phyloP scores from a whole-genome alignment of 1,284 basidiomycete genomes.

The Fomitopsis schrenkii region DNA sequence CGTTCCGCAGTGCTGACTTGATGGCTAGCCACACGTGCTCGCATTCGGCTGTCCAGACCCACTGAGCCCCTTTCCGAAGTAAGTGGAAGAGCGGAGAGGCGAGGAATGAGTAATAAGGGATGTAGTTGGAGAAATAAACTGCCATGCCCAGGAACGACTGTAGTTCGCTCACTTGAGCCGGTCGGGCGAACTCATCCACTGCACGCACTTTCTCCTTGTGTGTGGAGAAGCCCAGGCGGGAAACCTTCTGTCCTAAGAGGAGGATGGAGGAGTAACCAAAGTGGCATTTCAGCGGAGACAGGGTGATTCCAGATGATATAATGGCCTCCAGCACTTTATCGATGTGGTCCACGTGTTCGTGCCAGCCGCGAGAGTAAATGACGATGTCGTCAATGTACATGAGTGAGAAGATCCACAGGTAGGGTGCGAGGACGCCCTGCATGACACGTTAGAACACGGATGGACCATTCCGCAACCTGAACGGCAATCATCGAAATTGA shows the following conservation, averaged over 20 bases:
- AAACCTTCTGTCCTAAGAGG: slow-evolving; percentile 27
- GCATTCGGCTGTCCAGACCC: slow-evolving; percentile 13
- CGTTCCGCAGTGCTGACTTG: slow-evolving; percentile 10
- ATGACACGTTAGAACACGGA: too few relatives aligned
- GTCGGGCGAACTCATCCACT: slow-evolving; percentile 20
- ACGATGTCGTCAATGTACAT: slow-evolving; percentile 38
- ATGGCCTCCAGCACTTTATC: slow-evolving; percentile 28
- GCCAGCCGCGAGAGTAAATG: slow-evolving; percentile 27
- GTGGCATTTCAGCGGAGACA: slow-evolving; percentile 31
- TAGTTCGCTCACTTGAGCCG: slow-evolving; percentile 20
- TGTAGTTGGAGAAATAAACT: slow-evolving; percentile 27
- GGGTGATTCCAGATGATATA: slow-evolving; percentile 24
- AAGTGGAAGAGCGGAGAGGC: slow-evolving; percentile 23
- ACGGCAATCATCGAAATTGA: too few relatives aligned
- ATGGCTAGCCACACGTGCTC: slow-evolving; percentile 13
- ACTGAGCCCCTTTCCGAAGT: slow-evolving; percentile 9
- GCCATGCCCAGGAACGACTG: slow-evolving; percentile 31
- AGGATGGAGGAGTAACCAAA: slow-evolving; percentile 29
- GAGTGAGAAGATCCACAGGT: slow-evolving; percentile 32
- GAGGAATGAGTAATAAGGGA: too few relatives aligned
- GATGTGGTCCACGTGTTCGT: slow-evolving; percentile 28
- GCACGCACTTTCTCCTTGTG: slow-evolving; percentile 27
- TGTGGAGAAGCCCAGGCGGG: slow-evolving; percentile 26
- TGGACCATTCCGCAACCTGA: too few relatives aligned
- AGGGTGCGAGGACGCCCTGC: too few relatives aligned